Base-by-base conservation (phyloP, 495 filamentous ascomycete genomes). In the Penicillium crystallinum region DNA sequence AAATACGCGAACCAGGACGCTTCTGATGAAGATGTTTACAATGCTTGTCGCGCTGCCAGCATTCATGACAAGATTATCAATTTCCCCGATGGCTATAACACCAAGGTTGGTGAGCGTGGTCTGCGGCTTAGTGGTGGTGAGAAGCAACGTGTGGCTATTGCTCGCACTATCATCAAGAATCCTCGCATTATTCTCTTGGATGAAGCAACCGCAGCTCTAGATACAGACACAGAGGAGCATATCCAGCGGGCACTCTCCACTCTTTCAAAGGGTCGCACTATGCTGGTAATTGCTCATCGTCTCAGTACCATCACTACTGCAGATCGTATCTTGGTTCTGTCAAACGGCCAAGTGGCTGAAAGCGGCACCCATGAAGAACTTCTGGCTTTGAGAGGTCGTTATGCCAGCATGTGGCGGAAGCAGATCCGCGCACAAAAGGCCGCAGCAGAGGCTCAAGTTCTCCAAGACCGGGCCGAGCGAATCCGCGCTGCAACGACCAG, bases 81-180 rank as follows among this genome's bases (percentile, higher is more conserved):
- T 29, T 97, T 98, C 77, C 92, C 95, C 0, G 93, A 98, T 60
- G 83, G 85, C 6, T 98, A 98, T 64, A 68, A 85, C 29, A 95
- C 95, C 30, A 91, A 88, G 68, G 93, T 98, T 19, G 93, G 93
- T 57, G 93, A 98, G 69, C 90, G 93, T 40, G 93, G 93, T 18
- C 77, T 97, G 11, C 85, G 92, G 7, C 81, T 98, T 8, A 95
- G 89, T 43, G 93, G 93, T 17, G 93, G 93, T 31, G 93, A 98
- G 72, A 96, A 96, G 69, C 93, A 98, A 69, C 88, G 93, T 27
- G 90, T 97, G 35, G 93, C 93, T 8, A 98, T 98, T 63, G 95
- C 93, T 39, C 86, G 93, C 36, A 96, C 93, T 11, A 96, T 98
- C 50, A 76, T 98, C 46, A 98, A 98, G 69, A 86, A 96, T 59